Evolutionary conservation across 495 filamentous ascomycete genomes (phyloP).

Genomic region (Trichodelitschia bisporula): DNA sequence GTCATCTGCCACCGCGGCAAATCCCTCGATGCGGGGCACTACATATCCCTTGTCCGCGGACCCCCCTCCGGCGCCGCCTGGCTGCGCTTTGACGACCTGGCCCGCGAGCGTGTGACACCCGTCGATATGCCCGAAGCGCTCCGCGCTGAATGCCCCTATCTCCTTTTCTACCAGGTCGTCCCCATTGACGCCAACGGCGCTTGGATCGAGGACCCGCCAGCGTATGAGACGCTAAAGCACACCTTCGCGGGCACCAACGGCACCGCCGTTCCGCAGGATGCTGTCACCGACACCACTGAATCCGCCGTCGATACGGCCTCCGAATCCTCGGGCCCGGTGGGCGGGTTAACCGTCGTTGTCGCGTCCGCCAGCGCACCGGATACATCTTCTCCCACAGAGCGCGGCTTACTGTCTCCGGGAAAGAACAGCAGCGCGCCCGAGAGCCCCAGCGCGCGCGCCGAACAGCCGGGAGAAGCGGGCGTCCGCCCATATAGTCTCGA

Average conservation of each 20-base stretch:
- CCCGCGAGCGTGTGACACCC: constrained; percentile 37
- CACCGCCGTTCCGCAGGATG: neutral
- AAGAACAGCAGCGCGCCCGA: no score
- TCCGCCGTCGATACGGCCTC: neutral
- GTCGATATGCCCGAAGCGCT: constrained; percentile 59
- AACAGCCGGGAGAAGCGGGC: no score
- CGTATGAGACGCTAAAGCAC: constrained; percentile 26
- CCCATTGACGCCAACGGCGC: constrained; percentile 67
- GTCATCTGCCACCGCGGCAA: constrained; percentile 78
- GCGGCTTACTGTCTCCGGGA: no score
- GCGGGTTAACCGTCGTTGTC: neutral
- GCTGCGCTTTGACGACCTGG: constrained; percentile 80
- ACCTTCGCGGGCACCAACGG: neutral
- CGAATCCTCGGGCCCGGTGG: neutral
- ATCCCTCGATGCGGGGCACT: constrained; percentile 79
- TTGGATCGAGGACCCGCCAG: no score
- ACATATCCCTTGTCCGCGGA: constrained; percentile 60
- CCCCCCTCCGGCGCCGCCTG: constrained; percentile 30
- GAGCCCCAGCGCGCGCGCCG: no score
- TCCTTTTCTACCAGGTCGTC: constrained; percentile 84
- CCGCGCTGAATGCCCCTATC: constrained; percentile 70
- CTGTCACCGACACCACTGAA: neutral
- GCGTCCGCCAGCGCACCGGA: neutral
- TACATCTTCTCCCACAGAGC: no score
- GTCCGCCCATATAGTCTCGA: no score